Percentiles rank a stretch among this genome's conserved stretches.
Evolutionary conservation across 495 filamentous ascomycete genomes (phyloP).

Genomic region (Aspergillus asperescens): DNA sequence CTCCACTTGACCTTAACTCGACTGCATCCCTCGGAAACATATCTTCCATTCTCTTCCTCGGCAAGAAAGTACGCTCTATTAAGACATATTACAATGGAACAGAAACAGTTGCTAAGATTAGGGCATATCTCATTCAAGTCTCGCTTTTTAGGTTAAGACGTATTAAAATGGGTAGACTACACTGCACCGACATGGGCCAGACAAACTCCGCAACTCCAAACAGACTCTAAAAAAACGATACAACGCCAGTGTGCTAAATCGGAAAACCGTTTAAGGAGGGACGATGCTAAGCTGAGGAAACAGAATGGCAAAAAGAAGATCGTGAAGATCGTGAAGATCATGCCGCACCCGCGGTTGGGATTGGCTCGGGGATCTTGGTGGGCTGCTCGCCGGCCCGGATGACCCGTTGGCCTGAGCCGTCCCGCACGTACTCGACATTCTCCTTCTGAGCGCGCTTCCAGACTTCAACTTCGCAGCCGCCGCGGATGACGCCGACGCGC

Average conservation of each 20-base stretch:
- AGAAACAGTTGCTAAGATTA: conserved; percentile 3
- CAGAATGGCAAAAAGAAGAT: conserved; percentile 9
- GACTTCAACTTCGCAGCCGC: conserved; percentile 96
- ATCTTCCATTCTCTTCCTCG: no score
- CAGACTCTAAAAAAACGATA: conserved; percentile 8
- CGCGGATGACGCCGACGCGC: conserved; percentile 93
- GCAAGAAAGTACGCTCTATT: no score
- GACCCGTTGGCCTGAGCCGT: conserved; percentile 75
- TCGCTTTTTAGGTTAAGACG: conserved; percentile 10
- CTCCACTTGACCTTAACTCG: no score
- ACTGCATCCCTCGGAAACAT: no score
- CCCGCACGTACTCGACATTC: conserved; percentile 68
- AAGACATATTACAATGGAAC: no score
- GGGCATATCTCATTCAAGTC: conserved; percentile 10
- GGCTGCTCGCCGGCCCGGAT: conserved; percentile 86
- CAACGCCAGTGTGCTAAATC: conserved; percentile 21
- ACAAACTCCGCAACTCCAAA: conserved; percentile 9
- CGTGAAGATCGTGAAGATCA: conserved; percentile 20
- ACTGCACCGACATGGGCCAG: not conserved
- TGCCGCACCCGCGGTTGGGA: conserved; percentile 46
- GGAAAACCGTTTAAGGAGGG: conserved; percentile 2
- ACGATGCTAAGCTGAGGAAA: not conserved
- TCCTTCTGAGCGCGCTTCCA: conserved; percentile 94
- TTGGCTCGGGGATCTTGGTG: conserved; percentile 64
- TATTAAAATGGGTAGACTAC: not conserved